phyloP scores from a whole-genome alignment of 2,329 filamentous ascomycete species.

The Botrytis pseudocinerea region DNA sequence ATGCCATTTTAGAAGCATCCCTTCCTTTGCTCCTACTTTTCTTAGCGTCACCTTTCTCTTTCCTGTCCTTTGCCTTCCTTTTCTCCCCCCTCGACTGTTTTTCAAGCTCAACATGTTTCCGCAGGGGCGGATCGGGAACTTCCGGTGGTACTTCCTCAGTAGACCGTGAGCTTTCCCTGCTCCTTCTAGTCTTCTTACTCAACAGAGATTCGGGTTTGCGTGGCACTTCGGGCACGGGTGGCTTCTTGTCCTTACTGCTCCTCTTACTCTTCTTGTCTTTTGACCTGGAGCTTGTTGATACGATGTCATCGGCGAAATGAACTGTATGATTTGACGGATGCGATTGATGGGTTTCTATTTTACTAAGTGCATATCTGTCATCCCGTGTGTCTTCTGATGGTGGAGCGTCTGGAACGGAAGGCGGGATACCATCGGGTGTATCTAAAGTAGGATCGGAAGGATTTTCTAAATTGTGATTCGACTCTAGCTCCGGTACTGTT shows the following conservation, averaged over 20 bases:
- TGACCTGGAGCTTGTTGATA: conserved; percentile 19
- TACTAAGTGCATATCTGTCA: neutral
- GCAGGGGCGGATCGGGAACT: neutral
- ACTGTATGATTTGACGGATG: conserved; percentile 10
- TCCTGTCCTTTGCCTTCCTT: conserved; percentile 22
- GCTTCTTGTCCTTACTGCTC: conserved; percentile 12
- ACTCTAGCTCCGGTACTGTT: neutral
- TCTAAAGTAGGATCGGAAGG: neutral
- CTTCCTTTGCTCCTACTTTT: conserved; percentile 21
- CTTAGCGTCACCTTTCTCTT: conserved; percentile 27
- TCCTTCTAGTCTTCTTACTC: neutral
- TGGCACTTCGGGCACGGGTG: conserved; percentile 1
- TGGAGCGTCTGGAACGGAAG: neutral
- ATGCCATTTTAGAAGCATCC: conserved; percentile 17
- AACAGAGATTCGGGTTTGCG: neutral
- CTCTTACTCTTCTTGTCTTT: conserved; percentile 21
- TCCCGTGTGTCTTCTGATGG: neutral
- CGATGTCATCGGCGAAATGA: conserved; percentile 3
- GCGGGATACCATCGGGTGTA: neutral
- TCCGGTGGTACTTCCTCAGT: conserved; percentile 21
- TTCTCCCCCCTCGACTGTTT: conserved; percentile 15
- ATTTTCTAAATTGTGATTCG: neutral
- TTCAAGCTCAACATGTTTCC: neutral
- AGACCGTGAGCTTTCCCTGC: conserved; percentile 26
- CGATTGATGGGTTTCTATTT: conserved; percentile 1